Conservation (phyloP, 805 yeast genomes). For the Maudiozyma serrabonitensis region DNA sequence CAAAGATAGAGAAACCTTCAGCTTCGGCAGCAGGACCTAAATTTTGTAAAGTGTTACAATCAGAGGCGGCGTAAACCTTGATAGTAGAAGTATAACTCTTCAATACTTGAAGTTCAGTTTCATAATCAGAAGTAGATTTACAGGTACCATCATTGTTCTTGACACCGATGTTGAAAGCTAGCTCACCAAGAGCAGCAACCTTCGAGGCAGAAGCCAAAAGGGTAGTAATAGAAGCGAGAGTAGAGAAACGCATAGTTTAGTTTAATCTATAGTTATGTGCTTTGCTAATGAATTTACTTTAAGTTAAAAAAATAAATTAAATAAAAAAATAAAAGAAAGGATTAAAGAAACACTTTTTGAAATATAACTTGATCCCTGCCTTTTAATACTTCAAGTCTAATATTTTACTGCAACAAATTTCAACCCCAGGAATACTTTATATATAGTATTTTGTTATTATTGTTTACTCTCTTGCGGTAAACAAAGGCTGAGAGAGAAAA, state of each 20-base stretch:
- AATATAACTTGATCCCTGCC: too few species aligned
- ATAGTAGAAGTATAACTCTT: conserved; percentile 52
- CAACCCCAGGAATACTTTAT: not conserved
- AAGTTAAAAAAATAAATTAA: not conserved
- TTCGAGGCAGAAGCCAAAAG: conserved; percentile 33
- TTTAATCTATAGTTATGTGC: not conserved
- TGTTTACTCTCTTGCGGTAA: too few species aligned
- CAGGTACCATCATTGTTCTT: conserved; percentile 65
- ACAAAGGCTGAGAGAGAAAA: too few species aligned
- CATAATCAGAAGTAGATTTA: conserved; percentile 64
- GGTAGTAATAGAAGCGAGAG: conserved; percentile 37
- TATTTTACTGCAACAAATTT: not conserved
- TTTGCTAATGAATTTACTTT: not conserved
- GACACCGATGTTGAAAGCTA: conserved; percentile 85
- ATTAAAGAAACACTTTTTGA: too few species aligned
- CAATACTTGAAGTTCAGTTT: conserved; percentile 52
- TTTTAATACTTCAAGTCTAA: too few species aligned
- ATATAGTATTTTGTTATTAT: too few species aligned
- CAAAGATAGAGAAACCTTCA: conserved; percentile 63
- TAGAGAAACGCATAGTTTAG: conserved; percentile 26
- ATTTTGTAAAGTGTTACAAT: conserved; percentile 78
- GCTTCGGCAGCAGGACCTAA: conserved; percentile 81
- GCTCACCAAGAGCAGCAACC: conserved; percentile 52
- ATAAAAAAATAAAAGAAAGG: too few species aligned
- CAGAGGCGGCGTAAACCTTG: conserved; percentile 87